Evolutionary conservation across 176 grass and related monocot genomes (phyloP), one percentile per base, ranked within the genome.

Genomic region (Musa beccarii): DNA sequence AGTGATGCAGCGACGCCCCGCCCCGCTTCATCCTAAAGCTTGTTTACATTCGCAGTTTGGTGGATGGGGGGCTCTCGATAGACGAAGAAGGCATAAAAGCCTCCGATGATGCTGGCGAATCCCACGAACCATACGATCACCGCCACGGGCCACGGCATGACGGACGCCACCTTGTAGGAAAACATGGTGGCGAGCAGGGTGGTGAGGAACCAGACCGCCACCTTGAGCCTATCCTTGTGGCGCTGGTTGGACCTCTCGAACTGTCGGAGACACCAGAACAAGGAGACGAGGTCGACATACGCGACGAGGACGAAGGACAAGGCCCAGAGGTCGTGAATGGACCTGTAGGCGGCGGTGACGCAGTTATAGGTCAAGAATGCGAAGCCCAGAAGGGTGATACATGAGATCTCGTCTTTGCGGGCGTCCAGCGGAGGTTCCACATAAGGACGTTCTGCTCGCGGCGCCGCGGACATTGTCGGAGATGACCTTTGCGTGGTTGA

Each of bases 251-350:
- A 9, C 23, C 11, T 23, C 52, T 75, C 80, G 72, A 19, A 68
- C 8, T 52, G 25, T 15, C 1, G 0, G 63, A 81, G 61, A 52
- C 72, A 75, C 1, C 9, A 2, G 51, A 64, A 43, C 6, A 81
- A 24, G 22, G 51, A 23, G 0, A 74, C 9, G 2, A 74, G 70
- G 2, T 15, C 10, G 57, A 10, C 4, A 15, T 64, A 74, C 4
- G 79, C 20, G 17, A 15, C 77, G 71, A 17, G 1, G 53, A 69
- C 77, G 82, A 84, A 84, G 21, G 1, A 1, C 1, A 78, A 56
- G 1, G 75, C 19, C 34, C 13, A 50, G 1, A 53, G 28, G 82
- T 84, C 83, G 11, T 51, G 52, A 8, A 54, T 16, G 5, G 63
- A 62, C 25, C 78, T 72, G 63, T 50, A 21, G 53, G 79, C 6